phyloP scores from a whole-genome alignment of 108 stramenopile genomes.

The Hondaea fermentalgiana region DNA sequence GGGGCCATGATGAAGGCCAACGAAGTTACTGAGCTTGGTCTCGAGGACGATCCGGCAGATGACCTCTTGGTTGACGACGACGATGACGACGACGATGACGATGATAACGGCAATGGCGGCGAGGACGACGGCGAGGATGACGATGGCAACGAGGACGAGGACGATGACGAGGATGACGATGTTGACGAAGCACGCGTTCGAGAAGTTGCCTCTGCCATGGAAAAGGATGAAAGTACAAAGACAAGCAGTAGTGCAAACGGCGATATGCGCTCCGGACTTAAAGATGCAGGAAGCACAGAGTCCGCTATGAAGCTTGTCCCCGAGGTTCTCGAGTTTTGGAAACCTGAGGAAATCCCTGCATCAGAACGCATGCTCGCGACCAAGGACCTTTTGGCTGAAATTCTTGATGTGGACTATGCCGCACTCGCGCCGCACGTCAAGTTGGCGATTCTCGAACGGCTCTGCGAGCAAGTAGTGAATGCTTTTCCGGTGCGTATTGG shows the following conservation, averaged over 20 bases:
- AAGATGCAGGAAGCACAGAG: not conserved
- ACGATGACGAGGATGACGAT: not conserved
- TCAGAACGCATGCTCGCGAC: not conserved
- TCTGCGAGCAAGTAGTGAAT: not conserved
- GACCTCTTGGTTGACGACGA: not conserved
- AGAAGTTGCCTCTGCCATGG: no score
- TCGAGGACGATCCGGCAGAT: not conserved
- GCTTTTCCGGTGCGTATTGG: not conserved
- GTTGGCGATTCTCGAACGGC: not conserved
- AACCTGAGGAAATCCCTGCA: not conserved
- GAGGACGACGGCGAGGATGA: not conserved
- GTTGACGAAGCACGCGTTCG: no score
- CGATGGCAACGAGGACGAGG: not conserved
- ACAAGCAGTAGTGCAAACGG: no score
- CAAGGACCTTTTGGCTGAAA: not conserved
- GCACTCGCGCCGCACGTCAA: not conserved
- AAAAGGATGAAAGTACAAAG: no score
- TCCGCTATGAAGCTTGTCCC: not conserved
- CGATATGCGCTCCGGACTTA: no score
- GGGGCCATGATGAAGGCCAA: not conserved
- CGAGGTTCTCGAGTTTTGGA: not conserved
- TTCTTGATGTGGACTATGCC: not conserved
- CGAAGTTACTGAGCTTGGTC: not conserved
- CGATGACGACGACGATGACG: not conserved
- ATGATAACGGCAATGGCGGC: not conserved